These are phyloP conservation scores for Middelhovenomyces tepae DNA, from an alignment of 805 yeast genomes.

Conservation along the genomic window DNA sequence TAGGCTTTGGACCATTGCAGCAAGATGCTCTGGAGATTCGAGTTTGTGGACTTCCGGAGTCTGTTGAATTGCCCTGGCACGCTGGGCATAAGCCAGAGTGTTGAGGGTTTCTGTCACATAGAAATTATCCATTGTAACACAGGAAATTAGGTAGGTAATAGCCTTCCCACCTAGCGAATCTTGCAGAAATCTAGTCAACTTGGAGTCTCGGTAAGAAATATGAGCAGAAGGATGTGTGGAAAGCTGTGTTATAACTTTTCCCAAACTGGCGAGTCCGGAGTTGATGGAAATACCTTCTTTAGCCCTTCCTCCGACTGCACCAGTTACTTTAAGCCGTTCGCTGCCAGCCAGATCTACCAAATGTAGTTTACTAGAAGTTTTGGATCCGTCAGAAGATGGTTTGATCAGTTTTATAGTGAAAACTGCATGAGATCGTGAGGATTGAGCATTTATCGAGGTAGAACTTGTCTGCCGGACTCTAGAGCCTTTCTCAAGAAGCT, in stretches of 20 bases:
- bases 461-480: constrained; percentile 49
- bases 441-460: constrained; percentile 55
- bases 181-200: constrained; percentile 64
- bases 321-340: constrained; percentile 48
- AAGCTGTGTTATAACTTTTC: constrained; percentile 42
- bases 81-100: constrained; percentile 19
- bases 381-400: constrained; percentile 20
- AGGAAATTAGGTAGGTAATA: constrained; percentile 80
- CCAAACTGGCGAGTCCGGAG: constrained; percentile 56
- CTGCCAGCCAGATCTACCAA: constrained; percentile 68
- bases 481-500: constrained; percentile 40
- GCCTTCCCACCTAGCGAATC: constrained; percentile 84
- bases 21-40: constrained; percentile 48
- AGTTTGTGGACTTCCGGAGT: constrained; percentile 21
- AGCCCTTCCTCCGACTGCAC: constrained; percentile 41
- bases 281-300: constrained; percentile 62
- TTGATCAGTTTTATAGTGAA: constrained; percentile 49
- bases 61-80: constrained; percentile 19
- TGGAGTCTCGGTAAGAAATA: constrained; percentile 56
- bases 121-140: constrained; percentile 41
- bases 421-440: constrained; percentile 70
- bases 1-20: constrained; percentile 58
- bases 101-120: constrained; percentile 17
- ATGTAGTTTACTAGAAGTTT: constrained; percentile 38
- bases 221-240: constrained; percentile 7